Percentiles rank a stretch among this genome's conserved stretches.
Conservation (phyloP, 768 basidiomycete species). For the Tricholomella constricta region DNA sequence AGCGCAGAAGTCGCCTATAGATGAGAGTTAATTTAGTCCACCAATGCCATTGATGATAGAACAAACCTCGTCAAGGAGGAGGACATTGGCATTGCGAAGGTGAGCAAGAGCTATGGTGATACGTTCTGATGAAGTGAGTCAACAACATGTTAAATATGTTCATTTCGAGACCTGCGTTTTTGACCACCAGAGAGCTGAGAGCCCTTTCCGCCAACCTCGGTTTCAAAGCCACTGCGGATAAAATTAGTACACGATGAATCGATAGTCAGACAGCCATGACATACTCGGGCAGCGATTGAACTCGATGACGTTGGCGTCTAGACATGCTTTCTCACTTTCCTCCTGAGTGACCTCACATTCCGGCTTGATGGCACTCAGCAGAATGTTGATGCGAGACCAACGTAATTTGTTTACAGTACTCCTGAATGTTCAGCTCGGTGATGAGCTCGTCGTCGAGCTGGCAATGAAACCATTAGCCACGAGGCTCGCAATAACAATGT, state of each 20-base stretch:
- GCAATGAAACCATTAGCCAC: constrained; percentile 3
- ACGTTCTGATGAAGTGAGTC: constrained; percentile 41
- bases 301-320: constrained; percentile 87
- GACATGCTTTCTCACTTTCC: constrained; percentile 84
- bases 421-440: constrained; percentile 75
- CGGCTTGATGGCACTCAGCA: constrained; percentile 83
- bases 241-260: neutral
- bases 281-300: constrained; percentile 77
- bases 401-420: constrained; percentile 86
- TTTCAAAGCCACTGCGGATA: constrained; percentile 76
- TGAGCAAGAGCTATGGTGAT: constrained; percentile 90
- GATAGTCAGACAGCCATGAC: constrained; percentile 23
- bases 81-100: constrained; percentile 87
- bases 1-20: constrained; percentile 79
- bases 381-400: constrained; percentile 94
- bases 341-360: constrained; percentile 78
- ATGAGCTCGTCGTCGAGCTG: constrained; percentile 78
- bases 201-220: constrained; percentile 89
- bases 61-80: constrained; percentile 74
- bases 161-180: constrained; percentile 52
- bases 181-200: constrained; percentile 89
- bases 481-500: neutral
- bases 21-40: constrained; percentile 4
- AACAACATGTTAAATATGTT: neutral
- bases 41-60: neutral